phyloP scores from a whole-genome alignment of 129 eudicot species.

The Daucus carota region DH1_v3.0 NC_030383.2:48705001-48705500 shows the following conservation, averaged over 20 bases:
- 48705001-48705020: slow-evolving; percentile 75
- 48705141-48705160: slow-evolving; percentile 76
- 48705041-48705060: slow-evolving; percentile 79
- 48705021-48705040: slow-evolving; percentile 83
- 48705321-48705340: slow-evolving; percentile 80
- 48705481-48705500: slow-evolving; percentile 43
- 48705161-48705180: slow-evolving; percentile 49
- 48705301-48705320: slow-evolving; percentile 64
- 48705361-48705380: slow-evolving; percentile 88
- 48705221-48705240: slow-evolving; percentile 41
- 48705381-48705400: slow-evolving; percentile 80
- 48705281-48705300: slow-evolving; percentile 85
- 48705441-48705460: slow-evolving; percentile 32
- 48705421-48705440: slow-evolving; percentile 69
- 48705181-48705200: slow-evolving; percentile 73
- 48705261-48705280: slow-evolving; percentile 48
- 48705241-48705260: slow-evolving; percentile 49
- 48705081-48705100: slow-evolving; percentile 83
- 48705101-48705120: slow-evolving; percentile 93
- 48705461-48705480: slow-evolving; percentile 40
- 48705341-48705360: slow-evolving; percentile 92
- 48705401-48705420: slow-evolving; percentile 74
- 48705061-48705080: slow-evolving; percentile 65
- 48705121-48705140: slow-evolving; percentile 79
- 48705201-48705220: slow-evolving; percentile 68